Percentiles rank a stretch among this genome's conserved stretches.
phyloP scores from a whole-genome alignment of 768 basidiomycete species.

The Phylloporus sp. region DNA sequence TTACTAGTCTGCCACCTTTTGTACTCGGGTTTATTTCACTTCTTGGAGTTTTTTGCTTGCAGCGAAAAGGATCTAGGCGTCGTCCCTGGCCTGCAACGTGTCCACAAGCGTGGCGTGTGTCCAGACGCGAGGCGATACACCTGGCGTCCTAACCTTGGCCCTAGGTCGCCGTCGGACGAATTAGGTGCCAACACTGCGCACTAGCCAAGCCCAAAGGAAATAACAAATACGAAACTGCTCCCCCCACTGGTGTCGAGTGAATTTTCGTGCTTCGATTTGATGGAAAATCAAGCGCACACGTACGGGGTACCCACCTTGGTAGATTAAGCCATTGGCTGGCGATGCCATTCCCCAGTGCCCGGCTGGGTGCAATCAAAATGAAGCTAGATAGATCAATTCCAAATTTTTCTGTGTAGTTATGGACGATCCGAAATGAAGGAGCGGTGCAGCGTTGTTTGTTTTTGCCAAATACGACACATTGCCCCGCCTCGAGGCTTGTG shows the following conservation, averaged over 20 bases:
- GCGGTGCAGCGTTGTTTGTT: slow-evolving; percentile 30
- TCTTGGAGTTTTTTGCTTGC: slow-evolving; percentile 3
- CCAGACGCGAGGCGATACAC: slow-evolving; percentile 18
- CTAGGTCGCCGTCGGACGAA: slow-evolving; percentile 9
- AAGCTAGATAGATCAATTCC: background rate
- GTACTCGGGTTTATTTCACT: slow-evolving; percentile 5
- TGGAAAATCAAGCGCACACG: slow-evolving; percentile 10
- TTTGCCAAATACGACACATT: slow-evolving; percentile 25
- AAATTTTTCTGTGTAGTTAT: background rate
- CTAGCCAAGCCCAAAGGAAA: slow-evolving; percentile 6
- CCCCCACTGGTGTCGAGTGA: background rate
- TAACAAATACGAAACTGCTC: slow-evolving; percentile 21
- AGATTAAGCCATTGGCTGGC: background rate
- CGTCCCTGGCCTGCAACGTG: slow-evolving; percentile 17
- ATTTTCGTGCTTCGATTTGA: slow-evolving; percentile 7
- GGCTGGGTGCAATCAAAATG: background rate
- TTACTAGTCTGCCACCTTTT: slow-evolving; percentile 4
- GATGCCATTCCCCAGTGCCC: background rate
- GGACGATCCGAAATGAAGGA: background rate
- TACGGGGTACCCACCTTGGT: slow-evolving; percentile 5
- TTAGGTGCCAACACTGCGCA: slow-evolving; percentile 14
- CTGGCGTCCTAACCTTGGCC: slow-evolving; percentile 4
- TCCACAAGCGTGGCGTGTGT: slow-evolving; percentile 5
- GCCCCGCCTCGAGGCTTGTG: slow-evolving; percentile 29
- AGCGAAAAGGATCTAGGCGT: background rate